These are phyloP conservation scores for Strobilomyces confusus DNA, from an alignment of 768 basidiomycete species.

Conservation along the genomic window DNA sequence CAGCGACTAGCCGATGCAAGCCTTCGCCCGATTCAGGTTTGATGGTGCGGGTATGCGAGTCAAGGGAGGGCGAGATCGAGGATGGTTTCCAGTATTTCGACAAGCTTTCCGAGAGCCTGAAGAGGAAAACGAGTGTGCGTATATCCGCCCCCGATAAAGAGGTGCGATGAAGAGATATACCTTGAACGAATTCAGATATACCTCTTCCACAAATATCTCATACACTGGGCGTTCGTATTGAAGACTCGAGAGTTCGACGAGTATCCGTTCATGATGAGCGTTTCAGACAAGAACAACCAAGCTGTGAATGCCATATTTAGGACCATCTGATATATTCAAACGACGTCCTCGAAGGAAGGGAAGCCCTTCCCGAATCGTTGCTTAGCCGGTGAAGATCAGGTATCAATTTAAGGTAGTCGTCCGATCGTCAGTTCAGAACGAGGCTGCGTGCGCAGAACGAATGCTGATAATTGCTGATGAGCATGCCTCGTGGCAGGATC, in stretches of 20 bases:
- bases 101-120: slow-evolving; percentile 62
- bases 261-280: slow-evolving; percentile 44
- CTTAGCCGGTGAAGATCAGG: slow-evolving; percentile 91
- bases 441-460: background rate
- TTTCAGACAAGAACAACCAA: background rate
- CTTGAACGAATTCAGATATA: slow-evolving; percentile 58
- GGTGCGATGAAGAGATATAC: slow-evolving; percentile 36
- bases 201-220: slow-evolving; percentile 57
- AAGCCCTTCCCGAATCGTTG: slow-evolving; percentile 80
- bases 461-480: slow-evolving; percentile 50
- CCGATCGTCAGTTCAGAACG: slow-evolving; percentile 40
- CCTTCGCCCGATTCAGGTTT: slow-evolving; percentile 85
- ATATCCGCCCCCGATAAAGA: background rate
- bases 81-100: slow-evolving; percentile 88
- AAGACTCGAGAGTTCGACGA: slow-evolving; percentile 63
- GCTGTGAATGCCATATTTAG: slow-evolving; percentile 50
- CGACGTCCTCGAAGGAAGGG: slow-evolving; percentile 90
- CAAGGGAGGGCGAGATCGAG: slow-evolving; percentile 85
- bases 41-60: slow-evolving; percentile 85
- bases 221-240: slow-evolving; percentile 44
- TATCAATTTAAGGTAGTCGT: slow-evolving; percentile 85
- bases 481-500: slow-evolving; percentile 66
- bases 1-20: slow-evolving; percentile 63
- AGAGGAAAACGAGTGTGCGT: background rate
- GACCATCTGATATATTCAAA: slow-evolving; percentile 92